Percentiles rank a stretch among this genome's conserved stretches.
phyloP scores from a whole-genome alignment of 768 basidiomycete species.

The Boletus sp. region DNA sequence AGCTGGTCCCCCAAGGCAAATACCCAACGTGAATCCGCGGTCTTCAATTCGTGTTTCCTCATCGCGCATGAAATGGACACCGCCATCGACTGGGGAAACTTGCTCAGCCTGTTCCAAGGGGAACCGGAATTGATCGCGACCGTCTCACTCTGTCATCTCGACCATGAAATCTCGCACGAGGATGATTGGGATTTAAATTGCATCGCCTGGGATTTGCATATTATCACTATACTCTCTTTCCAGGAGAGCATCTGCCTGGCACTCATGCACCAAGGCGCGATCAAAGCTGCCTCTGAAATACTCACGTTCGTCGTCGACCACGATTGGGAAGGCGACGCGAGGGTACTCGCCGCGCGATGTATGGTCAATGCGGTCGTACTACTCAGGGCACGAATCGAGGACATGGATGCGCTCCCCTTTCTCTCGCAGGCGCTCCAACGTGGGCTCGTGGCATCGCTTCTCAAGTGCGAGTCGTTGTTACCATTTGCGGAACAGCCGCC shows the following conservation, averaged over 20 bases:
- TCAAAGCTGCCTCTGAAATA: conserved; percentile 23
- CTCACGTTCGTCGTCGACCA: conserved; percentile 14
- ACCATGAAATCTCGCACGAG: conserved; percentile 20
- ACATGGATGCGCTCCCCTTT: conserved; percentile 26
- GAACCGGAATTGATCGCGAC: conserved; percentile 20
- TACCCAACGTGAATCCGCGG: conserved; percentile 28
- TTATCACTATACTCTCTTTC: conserved; percentile 20
- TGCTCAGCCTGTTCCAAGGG: conserved; percentile 21
- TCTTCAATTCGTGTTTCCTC: conserved; percentile 28
- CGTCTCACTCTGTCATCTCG: conserved; percentile 24
- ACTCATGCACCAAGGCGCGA: conserved; percentile 23
- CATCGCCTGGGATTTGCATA: conserved; percentile 30
- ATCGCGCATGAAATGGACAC: conserved; percentile 21
- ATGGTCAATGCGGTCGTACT: conserved; percentile 19
- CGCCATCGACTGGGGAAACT: conserved; percentile 21
- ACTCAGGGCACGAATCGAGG: conserved; percentile 19
- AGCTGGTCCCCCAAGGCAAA: conserved; percentile 12
- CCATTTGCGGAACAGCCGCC: conserved; percentile 12
- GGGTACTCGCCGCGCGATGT: conserved; percentile 21
- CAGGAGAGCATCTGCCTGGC: conserved; percentile 16
- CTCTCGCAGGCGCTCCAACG: conserved; percentile 23
- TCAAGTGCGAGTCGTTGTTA: conserved; percentile 24
- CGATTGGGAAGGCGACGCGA: conserved; percentile 10
- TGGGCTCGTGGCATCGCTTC: conserved; percentile 20
- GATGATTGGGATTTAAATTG: conserved; percentile 20